Conservation (phyloP, 495 filamentous ascomycete species). For the Penicillium pancosmium region DNA sequence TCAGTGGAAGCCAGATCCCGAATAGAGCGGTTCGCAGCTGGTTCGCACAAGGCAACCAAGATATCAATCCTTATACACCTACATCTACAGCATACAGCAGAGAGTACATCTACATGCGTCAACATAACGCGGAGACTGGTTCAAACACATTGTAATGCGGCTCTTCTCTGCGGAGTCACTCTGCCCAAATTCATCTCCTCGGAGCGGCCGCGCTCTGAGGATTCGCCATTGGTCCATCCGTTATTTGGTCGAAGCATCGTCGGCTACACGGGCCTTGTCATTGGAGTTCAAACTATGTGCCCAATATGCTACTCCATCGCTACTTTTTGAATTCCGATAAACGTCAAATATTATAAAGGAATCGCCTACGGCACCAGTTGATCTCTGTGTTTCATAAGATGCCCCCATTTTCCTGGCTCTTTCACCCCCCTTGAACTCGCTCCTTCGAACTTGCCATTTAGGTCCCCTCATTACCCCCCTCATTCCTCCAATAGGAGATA, state of each 20-base stretch:
- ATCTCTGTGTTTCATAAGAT: background rate
- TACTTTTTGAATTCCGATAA: background rate
- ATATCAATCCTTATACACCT: background rate
- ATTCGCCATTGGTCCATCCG: background rate
- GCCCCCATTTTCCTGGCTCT: background rate
- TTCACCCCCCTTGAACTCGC: background rate
- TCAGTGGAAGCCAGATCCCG: background rate
- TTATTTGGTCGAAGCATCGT: slow-evolving; percentile 1
- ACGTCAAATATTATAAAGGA: slow-evolving; percentile 4
- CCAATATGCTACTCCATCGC: slow-evolving; percentile 2
- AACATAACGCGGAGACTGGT: background rate
- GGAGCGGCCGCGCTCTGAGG: background rate
- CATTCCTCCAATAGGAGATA: too few relatives aligned
- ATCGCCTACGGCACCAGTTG: background rate
- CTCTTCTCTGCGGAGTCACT: slow-evolving; percentile 1
- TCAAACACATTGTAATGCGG: background rate
- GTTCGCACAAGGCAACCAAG: slow-evolving; percentile 3
- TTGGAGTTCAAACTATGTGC: slow-evolving; percentile 3
- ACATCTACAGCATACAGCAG: background rate
- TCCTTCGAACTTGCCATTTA: background rate
- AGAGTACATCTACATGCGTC: slow-evolving; percentile 1
- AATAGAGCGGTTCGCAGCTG: background rate
- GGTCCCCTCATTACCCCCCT: background rate
- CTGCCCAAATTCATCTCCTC: slow-evolving; percentile 1
- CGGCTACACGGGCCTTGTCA: slow-evolving; percentile 2